These are phyloP conservation scores for Gossypium australe DNA, from an alignment of 345 rosid species.

Conservation along the genomic window DNA sequence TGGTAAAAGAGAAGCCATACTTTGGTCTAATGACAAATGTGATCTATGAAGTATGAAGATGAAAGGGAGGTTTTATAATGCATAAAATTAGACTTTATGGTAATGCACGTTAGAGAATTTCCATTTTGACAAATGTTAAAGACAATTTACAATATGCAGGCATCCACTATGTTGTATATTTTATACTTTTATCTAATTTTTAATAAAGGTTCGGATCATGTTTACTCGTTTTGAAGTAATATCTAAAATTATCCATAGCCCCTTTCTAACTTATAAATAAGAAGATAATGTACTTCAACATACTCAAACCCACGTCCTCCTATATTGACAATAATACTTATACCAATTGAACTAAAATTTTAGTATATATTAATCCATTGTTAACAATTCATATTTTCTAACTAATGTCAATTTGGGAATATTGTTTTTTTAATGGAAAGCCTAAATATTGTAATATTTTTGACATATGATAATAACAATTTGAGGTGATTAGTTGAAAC, in stretches of 20 bases:
- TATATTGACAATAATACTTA: rapidly evolving
- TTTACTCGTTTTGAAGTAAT: too few relatives aligned
- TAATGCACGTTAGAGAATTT: neutral
- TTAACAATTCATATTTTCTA: too few relatives aligned
- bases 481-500: neutral
- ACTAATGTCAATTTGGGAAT: too few relatives aligned
- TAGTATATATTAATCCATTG: too few relatives aligned
- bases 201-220: too few relatives aligned
- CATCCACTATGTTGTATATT: neutral
- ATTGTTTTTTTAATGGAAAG: too few relatives aligned
- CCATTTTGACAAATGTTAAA: neutral
- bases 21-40: neutral
- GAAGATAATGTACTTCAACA: too few relatives aligned
- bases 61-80: conserved; percentile 7
- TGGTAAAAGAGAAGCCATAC: conserved; percentile 22
- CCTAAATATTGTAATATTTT: too few relatives aligned
- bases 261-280: rapidly evolving
- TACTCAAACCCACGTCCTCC: rapidly evolving
- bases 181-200: too few relatives aligned
- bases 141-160: too few relatives aligned
- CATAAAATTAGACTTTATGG: neutral
- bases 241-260: rapidly evolving
- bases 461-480: too few relatives aligned
- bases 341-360: rapidly evolving
- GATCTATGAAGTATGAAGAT: neutral